Conservation (phyloP, 371 early-diverging fungal species). For the Mucor saturninus region DNA sequence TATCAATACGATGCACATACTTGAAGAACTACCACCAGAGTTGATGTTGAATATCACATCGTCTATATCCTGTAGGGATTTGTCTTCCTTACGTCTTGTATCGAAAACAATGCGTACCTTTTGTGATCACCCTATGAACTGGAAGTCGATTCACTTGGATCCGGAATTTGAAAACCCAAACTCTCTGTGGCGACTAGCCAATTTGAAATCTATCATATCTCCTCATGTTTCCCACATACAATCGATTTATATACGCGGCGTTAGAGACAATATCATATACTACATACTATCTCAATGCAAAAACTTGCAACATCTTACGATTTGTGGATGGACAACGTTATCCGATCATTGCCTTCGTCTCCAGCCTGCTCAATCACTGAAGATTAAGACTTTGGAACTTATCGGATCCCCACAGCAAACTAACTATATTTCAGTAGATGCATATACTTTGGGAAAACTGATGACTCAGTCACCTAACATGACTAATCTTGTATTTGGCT, state of each 20-base stretch:
- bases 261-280: slow-evolving; percentile 34
- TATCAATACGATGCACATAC: slow-evolving; percentile 5
- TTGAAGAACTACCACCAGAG: slow-evolving; percentile 28
- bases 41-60: slow-evolving; percentile 18
- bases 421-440: slow-evolving; percentile 37
- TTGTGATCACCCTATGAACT: slow-evolving; percentile 24
- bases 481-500: slow-evolving; percentile 23
- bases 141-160: slow-evolving; percentile 17
- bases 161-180: neutral
- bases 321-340: slow-evolving; percentile 40
- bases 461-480: slow-evolving; percentile 32
- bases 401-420: slow-evolving; percentile 26
- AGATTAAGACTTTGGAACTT: slow-evolving; percentile 21
- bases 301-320: slow-evolving; percentile 30
- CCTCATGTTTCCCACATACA: slow-evolving; percentile 32
- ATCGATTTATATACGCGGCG: slow-evolving; percentile 33
- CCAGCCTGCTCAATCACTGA: slow-evolving; percentile 20
- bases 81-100: slow-evolving; percentile 15
- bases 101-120: slow-evolving; percentile 19
- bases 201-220: slow-evolving; percentile 26
- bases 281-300: slow-evolving; percentile 33
- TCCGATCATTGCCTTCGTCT: slow-evolving; percentile 37
- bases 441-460: slow-evolving; percentile 28
- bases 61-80: slow-evolving; percentile 23
- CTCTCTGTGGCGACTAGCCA: slow-evolving; percentile 27